These are phyloP conservation scores for Aspergillus ruber DNA, from an alignment of 2,329 filamentous ascomycete genomes.

Conservation along the genomic window DNA sequence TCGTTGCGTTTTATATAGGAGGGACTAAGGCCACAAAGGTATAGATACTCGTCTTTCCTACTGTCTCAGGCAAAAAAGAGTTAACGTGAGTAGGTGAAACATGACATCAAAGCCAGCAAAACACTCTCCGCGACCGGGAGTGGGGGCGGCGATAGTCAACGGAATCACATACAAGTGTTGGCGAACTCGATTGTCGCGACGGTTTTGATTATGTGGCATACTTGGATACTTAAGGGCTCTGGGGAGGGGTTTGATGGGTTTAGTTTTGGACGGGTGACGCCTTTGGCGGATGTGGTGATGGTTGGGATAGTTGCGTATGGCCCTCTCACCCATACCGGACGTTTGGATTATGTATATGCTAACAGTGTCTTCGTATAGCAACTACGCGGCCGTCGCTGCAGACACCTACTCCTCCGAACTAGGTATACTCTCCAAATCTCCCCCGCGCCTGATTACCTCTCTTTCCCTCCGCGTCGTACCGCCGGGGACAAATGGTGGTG, in stretches of 20 bases:
- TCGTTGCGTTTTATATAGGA: slow-evolving; percentile 78
- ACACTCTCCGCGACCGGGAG: slow-evolving; percentile 71
- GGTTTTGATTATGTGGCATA: slow-evolving; percentile 51
- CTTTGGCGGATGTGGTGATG: slow-evolving; percentile 29
- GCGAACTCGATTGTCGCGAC: slow-evolving; percentile 81
- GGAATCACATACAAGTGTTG: slow-evolving; percentile 82
- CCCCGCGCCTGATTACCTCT: slow-evolving; percentile 81
- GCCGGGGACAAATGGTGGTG: slow-evolving; percentile 86
- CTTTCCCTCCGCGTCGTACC: slow-evolving; percentile 70
- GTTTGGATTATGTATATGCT: too few species aligned
- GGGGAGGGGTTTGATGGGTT: slow-evolving; percentile 29
- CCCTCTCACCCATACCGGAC: too few species aligned
- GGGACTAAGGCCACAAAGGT: slow-evolving; percentile 82
- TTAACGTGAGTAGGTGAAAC: slow-evolving; percentile 59
- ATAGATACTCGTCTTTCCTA: slow-evolving; percentile 1
- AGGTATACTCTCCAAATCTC: slow-evolving; percentile 71
- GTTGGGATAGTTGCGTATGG: slow-evolving; percentile 38
- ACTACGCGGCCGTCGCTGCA: slow-evolving; percentile 86
- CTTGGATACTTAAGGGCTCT: slow-evolving; percentile 31
- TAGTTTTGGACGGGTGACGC: slow-evolving; percentile 21
- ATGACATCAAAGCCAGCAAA: slow-evolving; percentile 73
- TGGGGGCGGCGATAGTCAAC: slow-evolving; percentile 68
- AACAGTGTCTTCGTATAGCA: too few species aligned
- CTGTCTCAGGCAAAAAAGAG: background rate
- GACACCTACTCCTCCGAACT: slow-evolving; percentile 96